phyloP scores from a whole-genome alignment of 805 yeast species.

The Candida vaughaniae region DNA sequence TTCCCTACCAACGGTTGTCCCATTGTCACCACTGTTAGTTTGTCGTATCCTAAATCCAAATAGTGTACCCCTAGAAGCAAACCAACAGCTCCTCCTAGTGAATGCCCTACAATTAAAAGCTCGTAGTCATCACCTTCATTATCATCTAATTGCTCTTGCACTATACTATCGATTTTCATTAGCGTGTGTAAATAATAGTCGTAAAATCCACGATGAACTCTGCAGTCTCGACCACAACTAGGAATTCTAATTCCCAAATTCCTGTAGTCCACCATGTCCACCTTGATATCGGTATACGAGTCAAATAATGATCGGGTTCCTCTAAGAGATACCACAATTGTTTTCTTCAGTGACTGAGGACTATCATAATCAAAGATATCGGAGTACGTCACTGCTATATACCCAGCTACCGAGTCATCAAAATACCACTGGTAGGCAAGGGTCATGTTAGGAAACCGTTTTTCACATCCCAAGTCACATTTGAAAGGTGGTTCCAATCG shows the following conservation, averaged over 20 bases:
- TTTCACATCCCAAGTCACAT: constrained; percentile 37
- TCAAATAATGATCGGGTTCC: constrained; percentile 45
- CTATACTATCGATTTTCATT: constrained; percentile 20
- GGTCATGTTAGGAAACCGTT: constrained; percentile 34
- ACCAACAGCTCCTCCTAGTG: constrained; percentile 44
- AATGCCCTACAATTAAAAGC: constrained; percentile 27
- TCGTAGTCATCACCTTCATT: constrained; percentile 21
- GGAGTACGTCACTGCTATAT: constrained; percentile 32
- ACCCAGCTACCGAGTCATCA: constrained; percentile 38
- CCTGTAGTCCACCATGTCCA: constrained; percentile 31
- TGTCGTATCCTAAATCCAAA: constrained; percentile 32
- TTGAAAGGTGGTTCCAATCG: constrained; percentile 36
- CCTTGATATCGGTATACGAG: constrained; percentile 37
- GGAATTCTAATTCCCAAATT: constrained; percentile 23
- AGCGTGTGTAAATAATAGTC: constrained; percentile 29
- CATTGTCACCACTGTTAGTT: constrained; percentile 36
- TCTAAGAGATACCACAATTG: constrained; percentile 35
- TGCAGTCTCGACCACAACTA: constrained; percentile 31
- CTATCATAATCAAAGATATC: constrained; percentile 22
- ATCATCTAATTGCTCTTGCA: constrained; percentile 22
- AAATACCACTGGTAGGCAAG: constrained; percentile 42
- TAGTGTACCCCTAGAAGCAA: constrained; percentile 35
- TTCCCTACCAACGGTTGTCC: constrained; percentile 48
- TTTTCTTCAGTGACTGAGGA: constrained; percentile 24
- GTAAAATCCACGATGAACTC: constrained; percentile 39